Evolutionary conservation across 371 early-diverging fungal species (phyloP).

Genomic region (Mortierella sp.): DNA sequence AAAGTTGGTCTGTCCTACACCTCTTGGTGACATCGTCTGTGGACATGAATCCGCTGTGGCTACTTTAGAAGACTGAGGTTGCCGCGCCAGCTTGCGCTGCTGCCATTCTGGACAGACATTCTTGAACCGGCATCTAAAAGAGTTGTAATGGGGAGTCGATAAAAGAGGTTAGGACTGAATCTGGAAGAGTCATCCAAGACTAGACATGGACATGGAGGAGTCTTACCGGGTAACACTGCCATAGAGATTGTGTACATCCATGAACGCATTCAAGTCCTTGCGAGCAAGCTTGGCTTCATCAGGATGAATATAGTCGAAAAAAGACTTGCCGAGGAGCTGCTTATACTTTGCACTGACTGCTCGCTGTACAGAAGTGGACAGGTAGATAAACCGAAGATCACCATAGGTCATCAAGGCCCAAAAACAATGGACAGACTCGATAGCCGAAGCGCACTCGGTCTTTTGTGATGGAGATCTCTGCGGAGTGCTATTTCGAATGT

Average conservation of each 20-base stretch:
- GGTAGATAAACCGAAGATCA: constrained; percentile 59
- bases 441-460: no score
- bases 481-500: no score
- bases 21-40: constrained; percentile 37
- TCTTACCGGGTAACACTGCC: constrained; percentile 69
- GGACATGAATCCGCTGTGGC: constrained; percentile 21
- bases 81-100: constrained; percentile 29
- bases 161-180: constrained; percentile 8
- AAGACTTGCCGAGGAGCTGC: constrained; percentile 56
- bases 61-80: constrained; percentile 3
- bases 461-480: no score
- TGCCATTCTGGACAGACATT: constrained; percentile 54
- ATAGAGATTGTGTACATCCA: constrained; percentile 59
- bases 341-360: constrained; percentile 52
- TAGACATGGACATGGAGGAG: constrained; percentile 1
- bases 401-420: constrained; percentile 63
- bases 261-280: constrained; percentile 61
- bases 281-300: constrained; percentile 63
- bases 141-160: not conserved
- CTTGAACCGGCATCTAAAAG: constrained; percentile 39
- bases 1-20: constrained; percentile 26
- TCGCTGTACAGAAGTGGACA: constrained; percentile 54
- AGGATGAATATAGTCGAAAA: constrained; percentile 71
- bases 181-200: no score
- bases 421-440: constrained; percentile 55